A percentile compares a stretch with the other conserved stretches of the same genome.
phyloP scores from a whole-genome alignment of 176 grass and related monocot genomes.

The Saccharum spontaneum region DNA sequence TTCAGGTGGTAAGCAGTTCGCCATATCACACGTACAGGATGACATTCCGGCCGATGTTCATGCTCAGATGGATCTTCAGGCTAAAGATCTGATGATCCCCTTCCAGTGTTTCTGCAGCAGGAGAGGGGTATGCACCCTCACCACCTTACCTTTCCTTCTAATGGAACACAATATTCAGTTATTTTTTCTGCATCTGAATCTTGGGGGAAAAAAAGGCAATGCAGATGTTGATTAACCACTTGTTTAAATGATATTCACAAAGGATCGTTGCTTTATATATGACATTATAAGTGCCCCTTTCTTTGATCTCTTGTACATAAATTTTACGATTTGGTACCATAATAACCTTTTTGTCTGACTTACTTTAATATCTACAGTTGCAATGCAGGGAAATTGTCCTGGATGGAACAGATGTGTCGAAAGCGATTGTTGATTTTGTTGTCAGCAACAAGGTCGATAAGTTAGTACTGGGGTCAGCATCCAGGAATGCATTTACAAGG shows the following conservation, averaged over 20 bases:
- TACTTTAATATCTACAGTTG: conserved; percentile 67
- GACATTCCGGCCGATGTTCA: conserved; percentile 42
- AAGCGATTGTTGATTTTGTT: conserved; percentile 79
- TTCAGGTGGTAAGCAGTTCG: conserved; percentile 64
- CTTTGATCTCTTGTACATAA: background rate
- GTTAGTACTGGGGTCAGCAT: conserved; percentile 64
- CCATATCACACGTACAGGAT: conserved; percentile 63
- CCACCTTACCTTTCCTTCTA: background rate
- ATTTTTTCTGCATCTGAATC: background rate
- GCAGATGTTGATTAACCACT: background rate
- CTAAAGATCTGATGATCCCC: conserved; percentile 74
- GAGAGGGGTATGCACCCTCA: conserved; percentile 57
- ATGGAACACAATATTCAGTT: background rate
- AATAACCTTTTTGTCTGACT: conserved; percentile 27
- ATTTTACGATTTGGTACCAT: background rate
- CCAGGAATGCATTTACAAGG: conserved; percentile 72
- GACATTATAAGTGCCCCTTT: background rate
- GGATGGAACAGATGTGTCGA: conserved; percentile 62
- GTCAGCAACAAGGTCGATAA: conserved; percentile 45
- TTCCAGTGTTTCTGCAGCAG: conserved; percentile 86
- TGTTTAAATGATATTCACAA: background rate
- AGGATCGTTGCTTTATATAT: too few species aligned
- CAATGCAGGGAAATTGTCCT: conserved; percentile 81
- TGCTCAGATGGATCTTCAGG: conserved; percentile 59
- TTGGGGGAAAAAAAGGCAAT: background rate